Conservation (phyloP, 2,329 filamentous ascomycete species). For the Ophiostoma piceae region DNA sequence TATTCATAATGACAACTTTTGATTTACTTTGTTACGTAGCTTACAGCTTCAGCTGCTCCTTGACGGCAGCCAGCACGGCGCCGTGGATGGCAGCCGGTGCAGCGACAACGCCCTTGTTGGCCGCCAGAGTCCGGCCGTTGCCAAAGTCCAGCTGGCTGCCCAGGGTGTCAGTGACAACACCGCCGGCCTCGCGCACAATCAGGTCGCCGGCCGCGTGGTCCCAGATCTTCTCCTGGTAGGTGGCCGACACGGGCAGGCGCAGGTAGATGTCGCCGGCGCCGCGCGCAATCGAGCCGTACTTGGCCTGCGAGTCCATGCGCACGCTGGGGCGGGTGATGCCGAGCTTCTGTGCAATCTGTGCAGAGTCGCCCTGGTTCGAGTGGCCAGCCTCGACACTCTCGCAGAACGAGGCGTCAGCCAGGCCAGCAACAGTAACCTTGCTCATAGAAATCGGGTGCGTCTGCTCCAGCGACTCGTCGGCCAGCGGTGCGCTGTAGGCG, state of each 20-base stretch:
- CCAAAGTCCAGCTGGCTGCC: slow-evolving; percentile 84
- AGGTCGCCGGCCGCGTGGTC: slow-evolving; percentile 94
- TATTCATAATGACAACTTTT: background rate
- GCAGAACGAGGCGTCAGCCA: slow-evolving; percentile 83
- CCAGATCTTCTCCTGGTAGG: slow-evolving; percentile 99
- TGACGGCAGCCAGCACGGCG: slow-evolving; percentile 74
- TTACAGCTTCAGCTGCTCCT: slow-evolving; percentile 58
- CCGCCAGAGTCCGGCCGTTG: slow-evolving; percentile 74
- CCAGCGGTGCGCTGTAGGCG: slow-evolving; percentile 71
- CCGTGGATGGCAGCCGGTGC: slow-evolving; percentile 71
- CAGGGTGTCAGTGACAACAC: slow-evolving; percentile 81
- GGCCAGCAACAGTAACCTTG: slow-evolving; percentile 47
- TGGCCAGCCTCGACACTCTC: slow-evolving; percentile 93
- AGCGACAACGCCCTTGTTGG: slow-evolving; percentile 92
- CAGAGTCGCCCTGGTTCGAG: slow-evolving; percentile 83
- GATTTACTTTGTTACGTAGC: background rate
- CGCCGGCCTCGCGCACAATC: slow-evolving; percentile 90
- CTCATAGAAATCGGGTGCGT: slow-evolving; percentile 73
- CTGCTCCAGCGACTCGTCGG: slow-evolving; percentile 46
- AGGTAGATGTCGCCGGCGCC: slow-evolving; percentile 94
- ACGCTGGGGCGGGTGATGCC: slow-evolving; percentile 87
- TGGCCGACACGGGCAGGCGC: slow-evolving; percentile 69
- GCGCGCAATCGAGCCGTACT: slow-evolving; percentile 91
- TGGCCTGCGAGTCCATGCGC: slow-evolving; percentile 95
- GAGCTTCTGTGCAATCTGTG: slow-evolving; percentile 73